Percentiles rank a stretch among this genome's conserved stretches.
These are phyloP conservation scores for Russula virescens DNA, from an alignment of 768 basidiomycete genomes.

Conservation along the genomic window DNA sequence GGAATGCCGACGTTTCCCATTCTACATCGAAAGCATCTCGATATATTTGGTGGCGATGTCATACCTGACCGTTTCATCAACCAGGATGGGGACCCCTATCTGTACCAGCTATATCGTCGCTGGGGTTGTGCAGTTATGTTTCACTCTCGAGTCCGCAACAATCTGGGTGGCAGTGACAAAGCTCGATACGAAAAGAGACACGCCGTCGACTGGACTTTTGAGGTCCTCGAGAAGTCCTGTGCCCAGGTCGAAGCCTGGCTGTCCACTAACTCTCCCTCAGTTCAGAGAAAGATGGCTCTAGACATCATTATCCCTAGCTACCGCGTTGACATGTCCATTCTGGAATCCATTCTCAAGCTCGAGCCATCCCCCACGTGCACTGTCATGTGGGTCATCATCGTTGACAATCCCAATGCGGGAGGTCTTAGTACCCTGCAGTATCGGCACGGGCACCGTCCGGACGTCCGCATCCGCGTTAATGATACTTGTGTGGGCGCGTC, in stretches of 20 bases:
- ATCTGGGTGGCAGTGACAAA: constrained; percentile 39
- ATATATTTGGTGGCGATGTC: constrained; percentile 47
- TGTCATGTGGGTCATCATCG: constrained; percentile 52
- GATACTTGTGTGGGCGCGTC: constrained; percentile 45
- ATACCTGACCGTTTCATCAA: constrained; percentile 50
- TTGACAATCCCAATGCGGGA: constrained; percentile 48
- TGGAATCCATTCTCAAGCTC: constrained; percentile 43
- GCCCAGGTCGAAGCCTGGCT: constrained; percentile 36
- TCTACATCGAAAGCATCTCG: constrained; percentile 49
- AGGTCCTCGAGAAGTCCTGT: constrained; percentile 40
- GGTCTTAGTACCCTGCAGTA: constrained; percentile 35
- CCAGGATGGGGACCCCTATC: constrained; percentile 54
- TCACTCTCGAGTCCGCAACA: constrained; percentile 37
- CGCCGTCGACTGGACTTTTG: constrained; percentile 45
- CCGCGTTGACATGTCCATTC: constrained; percentile 41
- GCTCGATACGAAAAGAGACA: constrained; percentile 47
- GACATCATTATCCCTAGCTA: constrained; percentile 56
- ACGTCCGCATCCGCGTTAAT: constrained; percentile 52
- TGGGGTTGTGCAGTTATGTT: constrained; percentile 49
- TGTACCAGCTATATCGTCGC: constrained; percentile 56
- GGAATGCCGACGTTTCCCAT: constrained; percentile 62
- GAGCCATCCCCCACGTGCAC: constrained; percentile 37
- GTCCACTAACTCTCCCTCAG: constrained; percentile 22
- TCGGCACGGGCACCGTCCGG: constrained; percentile 39
- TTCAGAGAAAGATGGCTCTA: constrained; percentile 40